Evolutionary conservation across 345 rosid species (phyloP).

Genomic region (Pistacia vera): DNA sequence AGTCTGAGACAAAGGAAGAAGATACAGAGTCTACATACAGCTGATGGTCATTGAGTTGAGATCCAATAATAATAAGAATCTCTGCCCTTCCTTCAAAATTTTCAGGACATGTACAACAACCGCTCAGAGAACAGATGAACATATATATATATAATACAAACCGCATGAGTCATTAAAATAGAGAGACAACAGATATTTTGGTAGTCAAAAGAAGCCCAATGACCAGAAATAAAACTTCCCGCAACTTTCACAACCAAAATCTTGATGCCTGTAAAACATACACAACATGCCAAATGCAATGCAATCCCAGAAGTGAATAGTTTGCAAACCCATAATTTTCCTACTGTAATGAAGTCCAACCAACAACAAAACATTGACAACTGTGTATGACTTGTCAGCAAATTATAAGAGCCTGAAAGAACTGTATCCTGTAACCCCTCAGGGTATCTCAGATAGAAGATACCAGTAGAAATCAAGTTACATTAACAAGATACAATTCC

Average conservation of each 20-base stretch:
- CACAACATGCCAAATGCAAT: not conserved
- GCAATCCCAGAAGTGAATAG: no score
- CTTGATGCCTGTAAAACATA: not conserved
- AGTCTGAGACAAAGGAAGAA: not conserved
- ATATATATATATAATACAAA: not conserved
- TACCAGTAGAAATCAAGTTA: not conserved
- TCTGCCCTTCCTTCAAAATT: not conserved
- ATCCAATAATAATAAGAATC: not conserved
- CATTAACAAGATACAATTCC: not conserved
- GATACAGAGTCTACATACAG: not conserved
- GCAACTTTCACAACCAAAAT: not conserved
- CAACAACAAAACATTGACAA: not conserved
- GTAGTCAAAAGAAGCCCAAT: not conserved
- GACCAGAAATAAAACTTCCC: not conserved
- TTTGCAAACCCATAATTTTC: no score
- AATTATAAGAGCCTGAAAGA: not conserved
- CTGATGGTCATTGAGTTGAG: not conserved
- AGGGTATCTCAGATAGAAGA: not conserved
- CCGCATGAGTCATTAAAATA: not conserved
- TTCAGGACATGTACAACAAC: not conserved
- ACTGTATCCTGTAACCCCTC: not conserved
- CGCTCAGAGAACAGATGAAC: not conserved
- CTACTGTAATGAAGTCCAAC: not conserved
- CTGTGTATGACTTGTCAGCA: not conserved
- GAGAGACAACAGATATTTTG: not conserved